These are phyloP conservation scores for Brettanomyces nanus DNA, from an alignment of 805 yeast genomes.

Conservation along the genomic window DNA sequence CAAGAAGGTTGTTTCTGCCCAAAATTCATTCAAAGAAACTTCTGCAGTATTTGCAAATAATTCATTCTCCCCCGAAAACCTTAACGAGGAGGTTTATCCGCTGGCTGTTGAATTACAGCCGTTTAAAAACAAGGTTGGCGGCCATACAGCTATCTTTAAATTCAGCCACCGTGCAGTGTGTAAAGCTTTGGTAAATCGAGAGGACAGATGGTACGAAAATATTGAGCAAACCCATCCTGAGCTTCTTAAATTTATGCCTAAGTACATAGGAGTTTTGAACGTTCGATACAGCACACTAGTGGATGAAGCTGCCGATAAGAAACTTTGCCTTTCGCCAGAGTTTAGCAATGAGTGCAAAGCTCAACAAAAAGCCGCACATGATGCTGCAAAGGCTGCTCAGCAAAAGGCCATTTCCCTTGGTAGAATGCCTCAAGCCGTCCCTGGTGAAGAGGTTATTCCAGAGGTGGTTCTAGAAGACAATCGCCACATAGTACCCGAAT, in stretches of 20 bases:
- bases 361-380: background rate
- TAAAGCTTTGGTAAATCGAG: slow-evolving; percentile 84
- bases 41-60: background rate
- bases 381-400: background rate
- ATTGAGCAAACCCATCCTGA: slow-evolving; percentile 74
- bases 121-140: slow-evolving; percentile 91
- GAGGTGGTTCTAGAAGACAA: slow-evolving; percentile 92
- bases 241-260: slow-evolving; percentile 80
- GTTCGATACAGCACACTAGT: slow-evolving; percentile 59
- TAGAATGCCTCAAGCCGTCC: background rate
- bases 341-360: slow-evolving; percentile 5
- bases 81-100: slow-evolving; percentile 38
- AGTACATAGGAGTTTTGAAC: slow-evolving; percentile 87
- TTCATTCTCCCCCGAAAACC: background rate
- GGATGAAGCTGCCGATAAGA: slow-evolving; percentile 15
- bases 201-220: slow-evolving; percentile 85
- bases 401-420: slow-evolving; percentile 2
- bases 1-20: background rate
- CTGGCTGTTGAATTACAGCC: slow-evolving; percentile 86
- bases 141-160: slow-evolving; percentile 93
- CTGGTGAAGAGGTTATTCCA: slow-evolving; percentile 30
- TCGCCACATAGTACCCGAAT: slow-evolving; percentile 82
- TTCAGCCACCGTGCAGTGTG: slow-evolving; percentile 90
- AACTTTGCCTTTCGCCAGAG: background rate
- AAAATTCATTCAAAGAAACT: too few relatives aligned